phyloP scores from a whole-genome alignment of 2,329 filamentous ascomycete genomes.

The Fonsecaea erecta region DNA sequence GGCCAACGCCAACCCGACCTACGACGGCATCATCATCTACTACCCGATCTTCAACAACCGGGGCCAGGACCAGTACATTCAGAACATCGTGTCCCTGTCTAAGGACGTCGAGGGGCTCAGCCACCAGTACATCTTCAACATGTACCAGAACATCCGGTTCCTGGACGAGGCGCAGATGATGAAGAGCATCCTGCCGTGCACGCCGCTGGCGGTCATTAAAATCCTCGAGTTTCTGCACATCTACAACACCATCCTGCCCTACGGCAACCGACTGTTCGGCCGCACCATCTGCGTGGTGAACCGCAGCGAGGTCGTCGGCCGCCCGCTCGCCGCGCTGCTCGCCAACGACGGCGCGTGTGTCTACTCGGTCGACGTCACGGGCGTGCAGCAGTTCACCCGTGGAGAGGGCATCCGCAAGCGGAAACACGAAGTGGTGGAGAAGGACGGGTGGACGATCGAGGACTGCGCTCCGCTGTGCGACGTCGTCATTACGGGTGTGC shows the following conservation, averaged over 20 bases:
- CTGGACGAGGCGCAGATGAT: slow-evolving; percentile 78
- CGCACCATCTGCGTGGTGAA: slow-evolving; percentile 97
- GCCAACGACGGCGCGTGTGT: slow-evolving; percentile 96
- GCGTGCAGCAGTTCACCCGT: slow-evolving; percentile 88
- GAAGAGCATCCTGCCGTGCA: slow-evolving; percentile 95
- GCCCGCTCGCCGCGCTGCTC: slow-evolving; percentile 86
- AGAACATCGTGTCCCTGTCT: slow-evolving; percentile 84
- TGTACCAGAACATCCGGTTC: slow-evolving; percentile 98
- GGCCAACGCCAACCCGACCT: slow-evolving; percentile 75
- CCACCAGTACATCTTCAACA: slow-evolving; percentile 95
- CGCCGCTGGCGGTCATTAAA: slow-evolving; percentile 93
- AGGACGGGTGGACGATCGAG: slow-evolving; percentile 77
- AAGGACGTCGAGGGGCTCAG: slow-evolving; percentile 97
- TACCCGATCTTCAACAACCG: slow-evolving; percentile 90
- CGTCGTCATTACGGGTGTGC: slow-evolving; percentile 92
- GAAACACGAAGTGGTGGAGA: slow-evolving; percentile 84
- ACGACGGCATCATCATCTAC: slow-evolving; percentile 96
- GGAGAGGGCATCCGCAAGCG: slow-evolving; percentile 84
- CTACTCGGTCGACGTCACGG: slow-evolving; percentile 90
- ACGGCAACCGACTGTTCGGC: slow-evolving; percentile 90
- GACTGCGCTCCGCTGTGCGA: slow-evolving; percentile 86
- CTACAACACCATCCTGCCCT: slow-evolving; percentile 92
- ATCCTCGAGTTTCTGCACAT: slow-evolving; percentile 94
- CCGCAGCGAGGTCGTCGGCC: slow-evolving; percentile 90
- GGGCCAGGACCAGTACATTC: slow-evolving; percentile 89